Evolutionary conservation across 371 early-diverging fungal genomes (phyloP), one percentile per base, ranked within the genome.

Genomic region (Circinella umbellata): DNA sequence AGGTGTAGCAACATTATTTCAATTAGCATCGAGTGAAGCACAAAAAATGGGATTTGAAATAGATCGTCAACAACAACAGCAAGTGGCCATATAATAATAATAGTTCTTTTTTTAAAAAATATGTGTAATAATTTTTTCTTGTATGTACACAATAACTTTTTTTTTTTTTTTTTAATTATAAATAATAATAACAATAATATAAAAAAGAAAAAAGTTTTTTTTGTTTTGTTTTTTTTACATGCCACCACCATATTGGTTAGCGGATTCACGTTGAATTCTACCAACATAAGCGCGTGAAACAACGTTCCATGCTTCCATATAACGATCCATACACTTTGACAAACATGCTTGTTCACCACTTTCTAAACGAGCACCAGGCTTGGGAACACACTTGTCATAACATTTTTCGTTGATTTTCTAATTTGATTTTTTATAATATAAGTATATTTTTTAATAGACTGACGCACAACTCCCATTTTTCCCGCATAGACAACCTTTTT

Each of bases 241-340:
- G 69, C 69, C 65, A 48, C 68, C 75, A 49, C 76, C 78, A 63
- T 59, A 51, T 74, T 79, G 79, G 75, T 83, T 81, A 69, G 83
- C 85, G 36, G 85, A 83, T 73, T 93, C 93, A 65, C 89, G 84
- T 77, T 92, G 91, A 47, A 91, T 83, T 65, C 92, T 86, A 66
- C 80, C 78, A 46, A 93, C 87, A 64, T 93, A 94, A 13, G 93
- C 82, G 63, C 91, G 88, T 47, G 95, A 93, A 47, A 94, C 92
- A 47, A 89, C 83, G 73, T 94, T 93, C 94, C 94, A 95, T 66
- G 93, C 88, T 69, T 93, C 92, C 89, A 95, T 89, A 84, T 93
- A 95, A 71, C 93, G 92, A 73, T 94, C 93, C 88, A 93, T 92
- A 85, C 95, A 95, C 83, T 92, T 90, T 47, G 89, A 86, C 53